Percentiles rank a stretch among this genome's conserved stretches.
Conservation (phyloP, 495 filamentous ascomycete genomes). For the Cetradonia linearis region DNA sequence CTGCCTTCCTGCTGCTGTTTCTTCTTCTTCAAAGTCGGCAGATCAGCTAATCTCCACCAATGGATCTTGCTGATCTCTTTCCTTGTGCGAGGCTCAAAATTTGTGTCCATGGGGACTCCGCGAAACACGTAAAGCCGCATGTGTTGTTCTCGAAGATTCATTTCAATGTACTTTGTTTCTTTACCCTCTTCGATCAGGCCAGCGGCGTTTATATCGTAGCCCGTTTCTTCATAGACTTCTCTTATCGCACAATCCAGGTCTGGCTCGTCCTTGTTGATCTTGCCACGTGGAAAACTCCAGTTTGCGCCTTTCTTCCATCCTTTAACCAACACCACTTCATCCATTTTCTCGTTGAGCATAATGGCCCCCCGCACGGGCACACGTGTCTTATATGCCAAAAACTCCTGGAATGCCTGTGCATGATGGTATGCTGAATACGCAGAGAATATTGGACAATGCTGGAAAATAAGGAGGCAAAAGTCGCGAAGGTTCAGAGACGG, state of each 20-base stretch:
- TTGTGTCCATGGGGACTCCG: slow-evolving; percentile 70
- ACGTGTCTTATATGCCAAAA: slow-evolving; percentile 83
- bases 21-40: slow-evolving; percentile 70
- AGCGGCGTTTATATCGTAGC: slow-evolving; percentile 65
- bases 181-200: slow-evolving; percentile 58
- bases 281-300: slow-evolving; percentile 94
- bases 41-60: slow-evolving; percentile 82
- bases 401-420: slow-evolving; percentile 73
- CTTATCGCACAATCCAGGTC: slow-evolving; percentile 86
- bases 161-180: slow-evolving; percentile 67
- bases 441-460: slow-evolving; percentile 80
- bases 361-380: slow-evolving; percentile 92
- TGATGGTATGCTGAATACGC: slow-evolving; percentile 67
- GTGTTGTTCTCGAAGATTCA: slow-evolving; percentile 85
- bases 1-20: slow-evolving; percentile 47
- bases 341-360: slow-evolving; percentile 82
- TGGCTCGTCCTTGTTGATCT: slow-evolving; percentile 93
- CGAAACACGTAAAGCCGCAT: slow-evolving; percentile 85
- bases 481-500: slow-evolving; percentile 72
- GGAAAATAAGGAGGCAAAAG: slow-evolving; percentile 82
- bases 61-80: slow-evolving; percentile 96
- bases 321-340: slow-evolving; percentile 82
- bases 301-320: slow-evolving; percentile 94
- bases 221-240: slow-evolving; percentile 93
- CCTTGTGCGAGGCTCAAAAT: slow-evolving; percentile 79